These are phyloP conservation scores for Dactylis glomerata DNA, from an alignment of 176 grass and related monocot genomes.

Conservation along the genomic window DNA sequence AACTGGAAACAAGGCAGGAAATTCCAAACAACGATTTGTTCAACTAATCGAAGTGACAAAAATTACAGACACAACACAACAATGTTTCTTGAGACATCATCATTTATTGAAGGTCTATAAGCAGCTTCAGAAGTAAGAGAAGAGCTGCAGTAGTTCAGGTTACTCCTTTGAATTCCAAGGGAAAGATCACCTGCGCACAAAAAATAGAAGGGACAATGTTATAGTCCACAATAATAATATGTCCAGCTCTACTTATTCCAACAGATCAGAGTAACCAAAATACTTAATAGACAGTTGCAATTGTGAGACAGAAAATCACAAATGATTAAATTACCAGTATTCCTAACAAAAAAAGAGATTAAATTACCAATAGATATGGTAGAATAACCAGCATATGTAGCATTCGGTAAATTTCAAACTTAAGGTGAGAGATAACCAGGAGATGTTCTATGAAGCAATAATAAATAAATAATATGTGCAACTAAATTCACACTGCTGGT, in stretches of 20 bases:
- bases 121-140: slow-evolving; percentile 24
- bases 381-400: neutral
- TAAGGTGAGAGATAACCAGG: neutral
- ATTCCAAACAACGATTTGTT: slow-evolving; percentile 2
- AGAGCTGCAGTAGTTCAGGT: slow-evolving; percentile 1
- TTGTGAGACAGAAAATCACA: neutral
- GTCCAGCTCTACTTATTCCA: neutral
- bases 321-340: neutral
- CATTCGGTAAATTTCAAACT: neutral
- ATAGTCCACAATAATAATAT: neutral
- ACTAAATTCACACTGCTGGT: neutral
- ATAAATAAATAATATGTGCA: neutral
- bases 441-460: neutral
- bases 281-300: neutral
- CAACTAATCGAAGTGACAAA: neutral
- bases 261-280: neutral
- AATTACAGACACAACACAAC: slow-evolving; percentile 17
- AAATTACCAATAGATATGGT: neutral
- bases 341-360: no score
- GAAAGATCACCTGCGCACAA: slow-evolving; percentile 27
- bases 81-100: slow-evolving; percentile 45
- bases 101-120: slow-evolving; percentile 44
- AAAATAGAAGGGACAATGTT: neutral
- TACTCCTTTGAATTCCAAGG: slow-evolving; percentile 13
- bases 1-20: neutral